Evolutionary conservation across 2,329 filamentous ascomycete genomes (phyloP), one percentile per base, ranked within the genome.

Genomic region (Polychaeton citri): DNA sequence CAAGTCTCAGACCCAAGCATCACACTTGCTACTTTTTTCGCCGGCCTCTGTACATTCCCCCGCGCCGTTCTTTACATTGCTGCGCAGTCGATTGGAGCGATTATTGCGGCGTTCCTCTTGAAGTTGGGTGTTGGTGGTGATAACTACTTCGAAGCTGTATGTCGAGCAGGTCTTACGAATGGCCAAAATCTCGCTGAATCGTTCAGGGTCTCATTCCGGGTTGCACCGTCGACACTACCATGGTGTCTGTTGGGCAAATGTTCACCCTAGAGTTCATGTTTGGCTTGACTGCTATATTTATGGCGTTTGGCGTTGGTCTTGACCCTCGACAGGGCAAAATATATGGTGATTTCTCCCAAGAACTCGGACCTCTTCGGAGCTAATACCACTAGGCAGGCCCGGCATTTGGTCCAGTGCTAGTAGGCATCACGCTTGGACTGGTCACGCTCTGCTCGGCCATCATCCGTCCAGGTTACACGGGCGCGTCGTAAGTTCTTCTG

Each of bases 1-100:
- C n/a, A n/a, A n/a, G n/a, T n/a, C n/a, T n/a, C n/a, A n/a, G n/a
- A 69, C 43, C 69, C 69, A 2, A 52, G 65, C 20, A 70, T 74
- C 40, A 71, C 68, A 0, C 61, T 72, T 32, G 60, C 65, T 2
- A 69, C 68, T 2, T 65, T 74, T 39, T 63, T 69, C 18, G 60
- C 65, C 1, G 62, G 67, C 0, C 53, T 72, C 8, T 65, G 64
- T 15, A 65, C 65, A 1, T 54, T 71, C 9, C 60, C 69, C 0
- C 59, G 69, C 36, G 60, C 61, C 12, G 47, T 69, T 1, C 39
- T 71, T 6, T 71, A 71, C 38, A 40, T 72, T 3, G 37, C 50
- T 4, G 62, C 59, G 10, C 69, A 72, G 47, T 60, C 56, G 1
- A 31, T 59, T 1, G 68, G 69, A 2, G 63, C 59, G 9, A 42